A percentile compares a stretch with the other conserved stretches of the same genome.
phyloP scores from a whole-genome alignment of 2,329 filamentous ascomycete species.

The Emergomyces orientalis region DNA sequence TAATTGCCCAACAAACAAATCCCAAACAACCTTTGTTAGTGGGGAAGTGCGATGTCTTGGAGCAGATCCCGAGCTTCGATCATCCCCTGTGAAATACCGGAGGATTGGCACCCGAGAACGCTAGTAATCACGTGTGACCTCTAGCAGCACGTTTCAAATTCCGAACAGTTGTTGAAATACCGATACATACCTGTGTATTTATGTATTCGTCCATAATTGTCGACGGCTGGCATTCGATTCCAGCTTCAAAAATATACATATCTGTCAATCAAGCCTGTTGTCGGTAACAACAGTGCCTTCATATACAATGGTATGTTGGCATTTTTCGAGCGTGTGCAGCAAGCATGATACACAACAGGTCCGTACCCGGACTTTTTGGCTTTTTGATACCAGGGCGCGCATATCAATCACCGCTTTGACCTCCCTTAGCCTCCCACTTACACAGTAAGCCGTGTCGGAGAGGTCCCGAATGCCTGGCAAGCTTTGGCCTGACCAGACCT shows the following conservation, averaged over 20 bases:
- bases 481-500: not conserved
- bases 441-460: not conserved
- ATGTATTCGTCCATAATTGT: no score
- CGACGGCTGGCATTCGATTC: not conserved
- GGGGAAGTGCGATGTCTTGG: not conserved
- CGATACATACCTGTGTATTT: not conserved
- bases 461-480: conserved; percentile 6
- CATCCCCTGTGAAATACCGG: not conserved
- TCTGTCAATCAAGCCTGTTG: no score
- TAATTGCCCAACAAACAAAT: no score
- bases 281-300: not conserved
- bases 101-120: not conserved
- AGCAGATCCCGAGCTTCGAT: not conserved
- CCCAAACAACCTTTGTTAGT: not conserved
- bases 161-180: not conserved
- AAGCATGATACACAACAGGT: no score
- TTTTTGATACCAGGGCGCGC: no score
- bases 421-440: not conserved
- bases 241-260: not conserved
- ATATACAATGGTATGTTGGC: not conserved
- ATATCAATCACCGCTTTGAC: conserved; percentile 1
- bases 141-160: not conserved
- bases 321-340: no score
- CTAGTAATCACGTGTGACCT: not conserved
- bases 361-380: no score